Base-by-base conservation (phyloP, 1,139 yeast genomes). In the Scheffersomyces parashehatae region DNA sequence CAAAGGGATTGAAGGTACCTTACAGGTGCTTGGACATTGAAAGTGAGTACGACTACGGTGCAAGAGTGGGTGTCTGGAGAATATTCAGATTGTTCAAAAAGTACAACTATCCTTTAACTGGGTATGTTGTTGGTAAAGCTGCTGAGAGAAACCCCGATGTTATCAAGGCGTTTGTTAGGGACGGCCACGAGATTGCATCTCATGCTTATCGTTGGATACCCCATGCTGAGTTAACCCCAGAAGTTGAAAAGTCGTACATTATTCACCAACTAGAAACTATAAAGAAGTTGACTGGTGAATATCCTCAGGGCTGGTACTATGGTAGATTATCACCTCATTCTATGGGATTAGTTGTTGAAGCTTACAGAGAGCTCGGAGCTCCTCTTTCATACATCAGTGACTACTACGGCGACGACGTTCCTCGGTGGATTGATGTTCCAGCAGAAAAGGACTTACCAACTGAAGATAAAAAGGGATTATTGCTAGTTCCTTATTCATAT, bases 141-240 rank as follows among this genome's bases (percentile, higher is more conserved):
- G 58, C 66, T 33, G 65, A 62, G 46, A 53, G 54, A 37, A 59
- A 65, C 41, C 60, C 59, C 7, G 60, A 54, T 5, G 62, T 64
- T 15, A 68, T 62, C 12, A 50, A 61, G 24, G 70, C 71, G 4
- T 56, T 63, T 45, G 60, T 61, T 36, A 57, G 68, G 42, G 70
- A 64, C 40, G 73, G 72, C 8, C 70, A 66, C 49, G 72, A 67
- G 45, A 63, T 68, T 44, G 73, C 70, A 5, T 64, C 67, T 32
- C 73, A 67, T 45, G 69, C 70, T 24, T 62, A 64, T 44, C 56
- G 71, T 46, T 67, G 73, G 73, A 60, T 65, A 45, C 65, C 68
- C 35, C 65, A 62, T 46, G 59, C 56, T 31, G 56, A 48, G 20
- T 40, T 47, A 16, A 9, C 48, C 3, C 57, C 57, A 20, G 57